These are phyloP conservation scores for Heliamphora pulchella DNA, from an alignment of 179 eudicot genomes.

Conservation along the genomic window DNA sequence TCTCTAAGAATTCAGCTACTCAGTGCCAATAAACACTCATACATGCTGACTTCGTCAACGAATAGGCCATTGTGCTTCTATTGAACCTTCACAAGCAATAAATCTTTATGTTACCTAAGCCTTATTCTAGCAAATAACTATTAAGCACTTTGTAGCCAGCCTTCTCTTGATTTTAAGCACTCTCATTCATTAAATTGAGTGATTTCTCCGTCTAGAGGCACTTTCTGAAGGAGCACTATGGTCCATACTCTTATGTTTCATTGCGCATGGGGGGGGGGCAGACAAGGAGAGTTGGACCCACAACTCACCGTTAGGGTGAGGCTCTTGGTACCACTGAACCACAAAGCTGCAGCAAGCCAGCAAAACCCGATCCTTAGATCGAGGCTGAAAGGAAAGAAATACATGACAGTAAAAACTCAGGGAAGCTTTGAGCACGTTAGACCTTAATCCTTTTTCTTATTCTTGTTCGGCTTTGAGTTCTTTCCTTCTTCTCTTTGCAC, in stretches of 20 bases:
- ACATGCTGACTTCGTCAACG: not conserved
- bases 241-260: too few relatives aligned
- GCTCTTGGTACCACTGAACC: not conserved
- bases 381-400: not conserved
- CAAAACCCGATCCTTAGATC: not conserved
- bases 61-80: not conserved
- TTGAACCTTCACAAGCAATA: not conserved
- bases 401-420: not conserved
- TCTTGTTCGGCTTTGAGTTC: too few relatives aligned
- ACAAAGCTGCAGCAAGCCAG: not conserved
- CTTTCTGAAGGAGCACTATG: not conserved
- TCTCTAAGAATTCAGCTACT: not conserved
- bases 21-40: not conserved
- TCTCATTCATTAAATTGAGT: not conserved
- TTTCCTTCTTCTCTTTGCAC: too few relatives aligned
- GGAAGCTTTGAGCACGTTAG: too few relatives aligned
- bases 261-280: not conserved
- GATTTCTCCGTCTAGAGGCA: not conserved
- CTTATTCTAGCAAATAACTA: too few relatives aligned
- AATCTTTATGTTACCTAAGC: not conserved
- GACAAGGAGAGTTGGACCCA: not conserved
- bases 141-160: not conserved
- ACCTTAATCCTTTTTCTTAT: too few relatives aligned
- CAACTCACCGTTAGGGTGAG: not conserved
- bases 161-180: not conserved